A percentile compares a stretch with the other conserved stretches of the same genome.
These are phyloP conservation scores for Rhizopus arrhizus DNA, from an alignment of 371 early-diverging fungal species.

Conservation along the genomic window DNA sequence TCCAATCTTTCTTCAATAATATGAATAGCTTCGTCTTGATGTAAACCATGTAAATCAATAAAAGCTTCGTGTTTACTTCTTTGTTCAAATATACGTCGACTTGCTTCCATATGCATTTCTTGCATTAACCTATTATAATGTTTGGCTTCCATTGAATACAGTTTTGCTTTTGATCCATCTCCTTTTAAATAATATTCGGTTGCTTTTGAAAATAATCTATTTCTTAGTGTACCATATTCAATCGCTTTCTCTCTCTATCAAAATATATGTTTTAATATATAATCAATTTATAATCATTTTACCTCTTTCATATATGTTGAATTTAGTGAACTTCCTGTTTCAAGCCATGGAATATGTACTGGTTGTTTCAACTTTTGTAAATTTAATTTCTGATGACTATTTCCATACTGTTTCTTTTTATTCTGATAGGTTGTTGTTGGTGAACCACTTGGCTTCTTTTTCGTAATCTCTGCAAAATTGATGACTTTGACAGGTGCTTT, in stretches of 20 bases:
- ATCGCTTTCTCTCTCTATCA: conserved; percentile 54
- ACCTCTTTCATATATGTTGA: conserved; percentile 51
- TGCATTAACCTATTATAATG: conserved; percentile 62
- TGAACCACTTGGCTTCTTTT: conserved; percentile 37
- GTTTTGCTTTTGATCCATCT: conserved; percentile 57
- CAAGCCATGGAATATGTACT: conserved; percentile 59
- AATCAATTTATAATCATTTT: too few relatives aligned
- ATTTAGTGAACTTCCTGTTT: conserved; percentile 54
- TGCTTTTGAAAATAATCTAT: conserved; percentile 61
- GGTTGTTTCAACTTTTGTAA: conserved; percentile 39
- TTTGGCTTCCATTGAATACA: conserved; percentile 59
- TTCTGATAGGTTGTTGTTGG: neutral
- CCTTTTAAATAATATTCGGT: conserved; percentile 59
- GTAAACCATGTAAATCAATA: conserved; percentile 67
- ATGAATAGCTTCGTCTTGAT: conserved; percentile 59
- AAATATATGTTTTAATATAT: too few relatives aligned
- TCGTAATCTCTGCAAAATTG: conserved; percentile 44
- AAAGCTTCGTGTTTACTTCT: conserved; percentile 56
- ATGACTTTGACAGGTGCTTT: conserved; percentile 7
- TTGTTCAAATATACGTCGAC: conserved; percentile 57
- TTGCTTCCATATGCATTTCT: conserved; percentile 60
- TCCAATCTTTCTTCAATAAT: conserved; percentile 54
- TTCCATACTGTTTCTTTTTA: neutral
- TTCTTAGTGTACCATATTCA: conserved; percentile 57
- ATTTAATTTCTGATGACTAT: conserved; percentile 5